phyloP scores from a whole-genome alignment of 2,329 filamentous ascomycete species.

The Neopestalotiopsis sp. region DNA sequence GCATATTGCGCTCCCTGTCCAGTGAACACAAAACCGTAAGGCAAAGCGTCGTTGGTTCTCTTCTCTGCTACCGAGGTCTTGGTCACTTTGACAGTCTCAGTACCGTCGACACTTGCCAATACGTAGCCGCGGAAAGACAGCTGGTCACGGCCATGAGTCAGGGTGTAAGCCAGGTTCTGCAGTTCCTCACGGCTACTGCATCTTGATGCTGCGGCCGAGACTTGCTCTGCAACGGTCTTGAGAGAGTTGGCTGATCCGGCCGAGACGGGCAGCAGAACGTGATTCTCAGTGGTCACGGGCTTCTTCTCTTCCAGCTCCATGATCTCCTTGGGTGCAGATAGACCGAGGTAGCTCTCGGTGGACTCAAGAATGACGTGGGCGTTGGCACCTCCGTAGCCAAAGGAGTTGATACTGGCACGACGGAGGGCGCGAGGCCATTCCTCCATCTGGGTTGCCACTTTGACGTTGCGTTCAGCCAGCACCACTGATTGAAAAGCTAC shows the following conservation, averaged over 20 bases:
- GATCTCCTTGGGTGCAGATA: too few relatives aligned
- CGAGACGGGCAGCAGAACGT: slow-evolving; percentile 3
- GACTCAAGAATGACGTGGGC: slow-evolving; percentile 16
- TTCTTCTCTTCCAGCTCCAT: too few relatives aligned
- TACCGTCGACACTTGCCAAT: too few relatives aligned
- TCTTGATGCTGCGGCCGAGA: not conserved
- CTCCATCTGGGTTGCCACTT: not conserved
- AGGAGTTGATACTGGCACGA: slow-evolving; percentile 9
- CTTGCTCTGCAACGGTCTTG: not conserved
- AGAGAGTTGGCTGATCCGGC: slow-evolving; percentile 9
- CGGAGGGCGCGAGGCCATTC: slow-evolving; percentile 8
- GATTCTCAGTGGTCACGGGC: too few relatives aligned
- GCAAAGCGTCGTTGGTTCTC: too few relatives aligned
- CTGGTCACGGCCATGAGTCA: not conserved
- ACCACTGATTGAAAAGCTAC: not conserved
- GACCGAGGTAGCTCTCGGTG: not conserved
- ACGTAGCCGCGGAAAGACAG: slow-evolving; percentile 17
- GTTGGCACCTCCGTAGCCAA: slow-evolving; percentile 18
- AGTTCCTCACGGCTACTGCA: not conserved
- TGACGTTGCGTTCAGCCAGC: not conserved
- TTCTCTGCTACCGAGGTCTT: too few relatives aligned
- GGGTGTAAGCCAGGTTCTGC: slow-evolving; percentile 5
- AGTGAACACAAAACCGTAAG: too few relatives aligned
- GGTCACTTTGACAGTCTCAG: too few relatives aligned
- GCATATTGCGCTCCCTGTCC: too few relatives aligned